These are phyloP conservation scores for Phylloporus sp. DNA, from an alignment of 768 basidiomycete species.

Conservation along the genomic window DNA sequence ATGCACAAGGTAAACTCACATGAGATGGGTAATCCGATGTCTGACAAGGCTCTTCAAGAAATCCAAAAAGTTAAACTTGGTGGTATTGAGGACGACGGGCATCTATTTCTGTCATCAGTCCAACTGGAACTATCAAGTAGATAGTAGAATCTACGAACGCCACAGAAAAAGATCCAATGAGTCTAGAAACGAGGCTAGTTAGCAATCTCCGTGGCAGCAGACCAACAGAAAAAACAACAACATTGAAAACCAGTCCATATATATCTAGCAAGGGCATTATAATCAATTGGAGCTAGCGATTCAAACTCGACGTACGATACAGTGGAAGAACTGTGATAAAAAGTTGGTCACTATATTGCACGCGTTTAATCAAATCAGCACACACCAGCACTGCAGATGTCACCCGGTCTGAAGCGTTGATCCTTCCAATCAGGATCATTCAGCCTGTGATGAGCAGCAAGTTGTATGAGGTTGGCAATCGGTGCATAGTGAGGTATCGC, in stretches of 20 bases:
- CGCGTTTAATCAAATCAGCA: not conserved
- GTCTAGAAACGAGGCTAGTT: conserved; percentile 40
- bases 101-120: conserved; percentile 36
- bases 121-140: not conserved
- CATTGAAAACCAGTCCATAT: conserved; percentile 61
- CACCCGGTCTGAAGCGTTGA: conserved; percentile 55
- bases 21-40: conserved; percentile 45
- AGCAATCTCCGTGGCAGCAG: not conserved
- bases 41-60: conserved; percentile 45
- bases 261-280: conserved; percentile 42
- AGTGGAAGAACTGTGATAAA: conserved; percentile 49
- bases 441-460: conserved; percentile 50
- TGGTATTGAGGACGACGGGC: conserved; percentile 41
- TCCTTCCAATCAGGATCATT: conserved; percentile 44
- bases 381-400: conserved; percentile 56
- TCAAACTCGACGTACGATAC: conserved; percentile 44
- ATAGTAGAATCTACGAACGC: conserved; percentile 38
- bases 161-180: conserved; percentile 53
- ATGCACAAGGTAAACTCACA: conserved; percentile 21
- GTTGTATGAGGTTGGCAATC: conserved; percentile 61
- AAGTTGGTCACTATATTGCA: not conserved
- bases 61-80: conserved; percentile 42
- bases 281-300: not conserved
- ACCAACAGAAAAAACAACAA: conserved; percentile 22
- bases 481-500: conserved; percentile 57